Percentiles rank a stretch among this genome's conserved stretches.
Evolutionary conservation across 1,139 yeast species (phyloP).

Genomic region (Sugiyamaella pinicola): DNA sequence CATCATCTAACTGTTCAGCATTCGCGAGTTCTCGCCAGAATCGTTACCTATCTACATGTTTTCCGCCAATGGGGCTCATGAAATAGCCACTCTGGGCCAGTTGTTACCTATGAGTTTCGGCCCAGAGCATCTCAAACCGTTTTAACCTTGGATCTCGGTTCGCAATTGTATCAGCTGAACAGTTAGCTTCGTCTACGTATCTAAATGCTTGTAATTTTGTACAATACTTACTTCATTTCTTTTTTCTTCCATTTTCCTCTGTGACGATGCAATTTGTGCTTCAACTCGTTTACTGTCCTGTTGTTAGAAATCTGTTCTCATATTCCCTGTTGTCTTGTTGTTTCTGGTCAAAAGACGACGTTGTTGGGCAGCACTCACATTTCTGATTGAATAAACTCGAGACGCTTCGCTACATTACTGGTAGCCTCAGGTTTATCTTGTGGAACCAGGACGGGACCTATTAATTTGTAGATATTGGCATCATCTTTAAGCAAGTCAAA

Average conservation of each 20-base stretch:
- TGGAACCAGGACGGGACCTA: conserved; percentile 90
- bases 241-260: conserved; percentile 39
- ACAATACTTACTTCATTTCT: conserved; percentile 37
- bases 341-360: background rate
- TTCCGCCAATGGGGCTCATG: conserved; percentile 32
- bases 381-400: conserved; percentile 81
- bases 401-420: conserved; percentile 78
- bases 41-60: conserved; percentile 41
- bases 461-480: conserved; percentile 79
- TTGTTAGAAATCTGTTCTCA: background rate
- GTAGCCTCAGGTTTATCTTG: conserved; percentile 84
- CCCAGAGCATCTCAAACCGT: conserved; percentile 59
- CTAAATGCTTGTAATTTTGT: background rate
- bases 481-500: conserved; percentile 61
- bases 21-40: conserved; percentile 65
- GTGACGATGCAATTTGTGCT: conserved; percentile 39
- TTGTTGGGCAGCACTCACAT: conserved; percentile 47
- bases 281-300: conserved; percentile 40
- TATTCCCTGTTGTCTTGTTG: no score
- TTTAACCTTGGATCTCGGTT: conserved; percentile 28
- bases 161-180: conserved; percentile 33
- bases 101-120: conserved; percentile 85
- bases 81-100: conserved; percentile 53
- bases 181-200: background rate
- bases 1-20: conserved; percentile 33